Evolutionary conservation across 352 stramenopile genomes (phyloP).

Genomic region (Pythium oligandrum): DNA sequence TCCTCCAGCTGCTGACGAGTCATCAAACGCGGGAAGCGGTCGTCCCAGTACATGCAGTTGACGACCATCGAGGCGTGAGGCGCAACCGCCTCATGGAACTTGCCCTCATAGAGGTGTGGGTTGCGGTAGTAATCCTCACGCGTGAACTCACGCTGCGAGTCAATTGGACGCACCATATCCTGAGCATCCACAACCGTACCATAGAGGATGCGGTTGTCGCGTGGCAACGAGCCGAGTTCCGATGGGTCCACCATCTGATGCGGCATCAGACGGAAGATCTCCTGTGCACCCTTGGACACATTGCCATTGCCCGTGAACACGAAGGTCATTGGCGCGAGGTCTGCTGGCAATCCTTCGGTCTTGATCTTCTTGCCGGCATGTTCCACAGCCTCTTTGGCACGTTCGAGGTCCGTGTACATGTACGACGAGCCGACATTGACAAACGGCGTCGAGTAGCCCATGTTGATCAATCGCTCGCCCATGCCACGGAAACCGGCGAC

Average conservation of each 20-base stretch:
- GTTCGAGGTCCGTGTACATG: conserved; percentile 91
- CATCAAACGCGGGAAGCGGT: conserved; percentile 90
- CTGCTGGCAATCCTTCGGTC: conserved; percentile 65
- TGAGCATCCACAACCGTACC: conserved; percentile 74
- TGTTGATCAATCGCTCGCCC: conserved; percentile 90
- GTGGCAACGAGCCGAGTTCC: conserved; percentile 73
- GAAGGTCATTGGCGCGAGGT: conserved; percentile 85
- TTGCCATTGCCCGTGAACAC: conserved; percentile 94
- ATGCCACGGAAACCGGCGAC: conserved; percentile 92
- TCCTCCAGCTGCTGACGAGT: conserved; percentile 87
- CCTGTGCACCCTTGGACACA: conserved; percentile 91
- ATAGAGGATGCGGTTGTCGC: conserved; percentile 63
- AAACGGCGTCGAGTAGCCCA: conserved; percentile 92
- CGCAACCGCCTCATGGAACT: conserved; percentile 89
- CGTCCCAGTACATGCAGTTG: conserved; percentile 97
- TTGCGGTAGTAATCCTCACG: conserved; percentile 90
- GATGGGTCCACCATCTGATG: conserved; percentile 91
- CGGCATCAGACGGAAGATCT: conserved; percentile 93
- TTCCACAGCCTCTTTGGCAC: conserved; percentile 81
- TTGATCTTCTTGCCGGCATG: conserved; percentile 82
- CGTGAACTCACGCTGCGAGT: conserved; percentile 17
- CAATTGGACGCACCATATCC: conserved; percentile 59
- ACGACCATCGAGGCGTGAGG: conserved; percentile 91
- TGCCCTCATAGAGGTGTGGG: conserved; percentile 85
- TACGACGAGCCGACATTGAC: conserved; percentile 92